Percentiles rank a stretch among this genome's conserved stretches.
Conservation (phyloP, 352 stramenopile genomes). For the Phytophthora ramorum region DNA sequence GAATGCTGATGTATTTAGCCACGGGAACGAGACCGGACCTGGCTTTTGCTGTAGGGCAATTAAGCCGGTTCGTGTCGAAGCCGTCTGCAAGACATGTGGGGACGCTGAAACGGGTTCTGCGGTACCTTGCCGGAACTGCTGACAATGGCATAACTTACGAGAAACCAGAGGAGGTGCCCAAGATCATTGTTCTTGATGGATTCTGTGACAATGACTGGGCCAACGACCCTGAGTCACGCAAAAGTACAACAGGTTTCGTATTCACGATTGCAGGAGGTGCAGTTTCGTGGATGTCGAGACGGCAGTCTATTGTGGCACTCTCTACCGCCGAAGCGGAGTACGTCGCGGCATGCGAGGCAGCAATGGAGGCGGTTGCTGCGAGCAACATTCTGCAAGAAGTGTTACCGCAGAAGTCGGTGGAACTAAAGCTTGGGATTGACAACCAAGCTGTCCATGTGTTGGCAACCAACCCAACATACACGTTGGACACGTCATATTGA, state of each 20-base stretch:
- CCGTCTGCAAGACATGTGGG: slow-evolving; percentile 18
- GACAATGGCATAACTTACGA: neutral
- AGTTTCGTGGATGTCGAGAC: slow-evolving; percentile 13
- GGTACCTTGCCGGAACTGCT: neutral
- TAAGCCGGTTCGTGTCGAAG: slow-evolving; percentile 20
- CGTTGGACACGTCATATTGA: no score
- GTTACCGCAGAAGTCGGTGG: no score
- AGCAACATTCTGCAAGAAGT: slow-evolving; percentile 17
- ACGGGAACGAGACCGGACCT: slow-evolving; percentile 34
- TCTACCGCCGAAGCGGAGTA: slow-evolving; percentile 30
- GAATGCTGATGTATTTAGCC: slow-evolving; percentile 37
- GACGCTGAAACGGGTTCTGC: slow-evolving; percentile 1
- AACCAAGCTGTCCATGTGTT: slow-evolving; percentile 20
- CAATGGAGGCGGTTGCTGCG: slow-evolving; percentile 8
- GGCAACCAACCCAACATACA: slow-evolving; percentile 5
- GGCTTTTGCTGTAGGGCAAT: slow-evolving; percentile 26
- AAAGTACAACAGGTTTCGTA: slow-evolving; percentile 12
- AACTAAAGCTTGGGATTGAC: slow-evolving; percentile 19
- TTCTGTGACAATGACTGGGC: slow-evolving; percentile 20
- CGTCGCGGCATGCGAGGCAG: slow-evolving; percentile 22
- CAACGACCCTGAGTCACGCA: slow-evolving; percentile 20
- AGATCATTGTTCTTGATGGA: neutral
- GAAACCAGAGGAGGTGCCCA: neutral
- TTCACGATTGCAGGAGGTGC: slow-evolving; percentile 9
- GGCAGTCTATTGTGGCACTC: slow-evolving; percentile 26